phyloP scores from a whole-genome alignment of 129 eudicot species.

The Gnaphalium uliginosum region DNA sequence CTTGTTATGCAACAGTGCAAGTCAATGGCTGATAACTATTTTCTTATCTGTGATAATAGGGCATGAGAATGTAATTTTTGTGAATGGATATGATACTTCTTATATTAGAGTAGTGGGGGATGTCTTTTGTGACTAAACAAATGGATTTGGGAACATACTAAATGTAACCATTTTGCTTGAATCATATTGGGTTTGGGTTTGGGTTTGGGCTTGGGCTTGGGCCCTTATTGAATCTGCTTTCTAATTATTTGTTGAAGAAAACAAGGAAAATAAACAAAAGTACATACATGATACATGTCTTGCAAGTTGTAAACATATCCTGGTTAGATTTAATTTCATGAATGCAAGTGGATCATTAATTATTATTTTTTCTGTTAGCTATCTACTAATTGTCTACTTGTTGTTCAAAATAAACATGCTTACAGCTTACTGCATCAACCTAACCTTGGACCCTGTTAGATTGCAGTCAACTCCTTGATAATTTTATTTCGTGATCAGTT shows the following conservation, averaged over 20 bases:
- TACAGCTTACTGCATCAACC: not conserved
- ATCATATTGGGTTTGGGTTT: not conserved
- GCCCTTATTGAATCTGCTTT: not conserved
- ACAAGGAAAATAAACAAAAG: not conserved
- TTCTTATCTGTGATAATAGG: not conserved
- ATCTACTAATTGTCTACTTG: not conserved
- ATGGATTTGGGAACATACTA: slow-evolving; percentile 5
- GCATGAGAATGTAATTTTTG: not conserved
- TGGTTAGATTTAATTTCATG: not conserved
- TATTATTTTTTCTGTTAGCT: not conserved
- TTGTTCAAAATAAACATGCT: not conserved
- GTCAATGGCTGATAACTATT: not conserved
- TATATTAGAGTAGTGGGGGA: not conserved
- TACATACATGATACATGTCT: not conserved
- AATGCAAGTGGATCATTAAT: not conserved
- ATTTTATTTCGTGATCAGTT: not conserved
- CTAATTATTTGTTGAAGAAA: not conserved
- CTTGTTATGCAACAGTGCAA: not conserved
- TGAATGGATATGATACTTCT: not conserved
- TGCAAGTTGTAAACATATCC: not conserved
- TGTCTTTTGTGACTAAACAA: not conserved
- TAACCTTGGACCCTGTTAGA: not conserved
- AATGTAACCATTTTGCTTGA: not conserved
- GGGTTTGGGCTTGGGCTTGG: slow-evolving; percentile 10
- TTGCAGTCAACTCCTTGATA: not conserved